Evolutionary conservation across 305 asterid species (phyloP), one percentile per base, ranked within the genome.

Genomic region (Stenogyne calaminthoides): DNA sequence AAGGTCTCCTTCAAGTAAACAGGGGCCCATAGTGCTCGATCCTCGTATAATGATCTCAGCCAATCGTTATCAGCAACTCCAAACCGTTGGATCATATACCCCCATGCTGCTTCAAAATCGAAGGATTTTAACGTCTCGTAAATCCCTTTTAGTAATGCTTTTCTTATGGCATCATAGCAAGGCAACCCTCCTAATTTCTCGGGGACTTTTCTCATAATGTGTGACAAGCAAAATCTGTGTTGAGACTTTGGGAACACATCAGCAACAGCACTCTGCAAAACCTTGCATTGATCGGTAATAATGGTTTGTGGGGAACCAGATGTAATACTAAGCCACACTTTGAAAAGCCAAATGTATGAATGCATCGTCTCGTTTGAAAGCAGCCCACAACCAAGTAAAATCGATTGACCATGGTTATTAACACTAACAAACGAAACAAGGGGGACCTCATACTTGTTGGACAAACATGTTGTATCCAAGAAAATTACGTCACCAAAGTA

Each of bases 81-180:
- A 62, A 84, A 87, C 10, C 58, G 87, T 64, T 88, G 93, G 84
- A 90, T 76, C 94, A 88, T 84, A 64, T 77, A 86, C 47, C 79
- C 84, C 96, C 96, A 88, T 16, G 92, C 85, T 59, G 92, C 79
- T 80, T 90, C 96, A 67, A 92, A 89, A 62, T 89, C 95, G 47
- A 62, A 81, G n/a, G 91, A 92, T 52, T 89, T 86, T 72, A 87
- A 39, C 15, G 84, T 65, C 78, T 88, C 95, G 4, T 88, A 89
- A 76, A 85, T 88, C 68, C 83, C 86, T 85, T 87, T 88, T 64
- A 75, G 36, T 58, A 91, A 66, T n/a, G 88, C 75, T 68, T 87
- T 89, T 72, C 81, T 81, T 60, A 88, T 70, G 54, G 77, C 75
- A 64, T 88, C 95, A 18, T 91, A 91, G 81, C 83, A 82, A 34